phyloP scores from a whole-genome alignment of 139 green algal species.

The Coelastrella sp. region DNA sequence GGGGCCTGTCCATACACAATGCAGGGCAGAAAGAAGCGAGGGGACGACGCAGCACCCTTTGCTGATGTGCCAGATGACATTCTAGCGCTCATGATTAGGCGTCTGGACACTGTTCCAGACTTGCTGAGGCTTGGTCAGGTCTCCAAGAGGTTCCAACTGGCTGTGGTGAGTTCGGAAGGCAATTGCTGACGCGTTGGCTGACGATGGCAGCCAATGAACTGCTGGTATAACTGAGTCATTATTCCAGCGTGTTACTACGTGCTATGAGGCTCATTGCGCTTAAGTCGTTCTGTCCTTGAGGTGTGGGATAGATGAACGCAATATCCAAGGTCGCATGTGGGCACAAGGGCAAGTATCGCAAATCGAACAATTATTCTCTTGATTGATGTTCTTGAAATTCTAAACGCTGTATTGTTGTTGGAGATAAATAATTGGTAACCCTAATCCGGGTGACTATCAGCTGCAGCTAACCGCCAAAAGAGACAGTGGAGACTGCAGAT shows the following conservation, averaged over 20 bases:
- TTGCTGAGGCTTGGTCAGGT: background rate
- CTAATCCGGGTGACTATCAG: too few relatives aligned
- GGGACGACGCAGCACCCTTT: background rate
- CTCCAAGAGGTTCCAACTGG: constrained; percentile 9
- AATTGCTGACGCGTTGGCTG: background rate
- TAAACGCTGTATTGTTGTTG: too few relatives aligned
- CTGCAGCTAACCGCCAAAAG: too few relatives aligned
- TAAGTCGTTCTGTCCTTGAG: background rate
- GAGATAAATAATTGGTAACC: too few relatives aligned
- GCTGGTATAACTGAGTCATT: background rate
- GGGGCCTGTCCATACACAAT: background rate
- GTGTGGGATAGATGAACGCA: background rate
- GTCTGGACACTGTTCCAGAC: background rate
- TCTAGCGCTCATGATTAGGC: background rate
- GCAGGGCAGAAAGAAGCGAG: background rate
- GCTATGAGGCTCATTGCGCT: background rate
- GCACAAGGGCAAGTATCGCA: too few relatives aligned
- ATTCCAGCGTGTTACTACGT: too few relatives aligned
- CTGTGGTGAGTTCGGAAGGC: constrained; percentile 15
- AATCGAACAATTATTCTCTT: too few relatives aligned
- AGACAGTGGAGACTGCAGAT: too few relatives aligned
- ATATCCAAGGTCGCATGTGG: background rate
- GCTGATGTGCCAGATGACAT: constrained; percentile 3
- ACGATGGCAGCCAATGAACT: background rate
- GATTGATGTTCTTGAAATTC: too few relatives aligned